A percentile compares a stretch with the other conserved stretches of the same genome.
These are phyloP conservation scores for Cladosporium sp. DNA, from an alignment of 2,329 filamentous ascomycete genomes.

Conservation along the genomic window DNA sequence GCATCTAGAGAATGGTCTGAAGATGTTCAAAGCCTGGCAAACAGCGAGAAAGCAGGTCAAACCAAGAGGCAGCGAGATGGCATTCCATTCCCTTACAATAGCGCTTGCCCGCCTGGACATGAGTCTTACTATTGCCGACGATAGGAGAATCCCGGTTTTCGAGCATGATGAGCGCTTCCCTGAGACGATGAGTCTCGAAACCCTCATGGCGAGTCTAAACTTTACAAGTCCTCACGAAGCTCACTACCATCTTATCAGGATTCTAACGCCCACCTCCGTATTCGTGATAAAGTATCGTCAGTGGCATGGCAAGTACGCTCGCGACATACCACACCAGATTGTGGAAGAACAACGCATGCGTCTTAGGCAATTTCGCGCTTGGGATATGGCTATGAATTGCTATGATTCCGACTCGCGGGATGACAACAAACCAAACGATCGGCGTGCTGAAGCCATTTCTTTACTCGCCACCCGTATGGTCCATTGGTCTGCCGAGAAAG, in stretches of 20 bases:
- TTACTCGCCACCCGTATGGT: not conserved
- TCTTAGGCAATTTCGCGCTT: not conserved
- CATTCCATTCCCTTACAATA: not conserved
- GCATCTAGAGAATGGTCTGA: conserved; percentile 2
- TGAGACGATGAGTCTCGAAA: not conserved
- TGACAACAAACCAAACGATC: not conserved
- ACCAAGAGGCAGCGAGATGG: not conserved
- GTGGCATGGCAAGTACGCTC: not conserved
- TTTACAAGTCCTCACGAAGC: not conserved
- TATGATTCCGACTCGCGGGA: not conserved
- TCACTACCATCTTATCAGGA: not conserved
- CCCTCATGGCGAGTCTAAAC: not conserved
- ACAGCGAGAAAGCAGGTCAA: not conserved
- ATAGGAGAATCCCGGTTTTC: not conserved
- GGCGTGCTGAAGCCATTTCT: not conserved
- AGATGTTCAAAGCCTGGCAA: conserved; percentile 3
- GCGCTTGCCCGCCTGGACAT: not conserved
- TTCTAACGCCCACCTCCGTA: not conserved
- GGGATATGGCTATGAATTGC: not conserved
- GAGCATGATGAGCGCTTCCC: not conserved
- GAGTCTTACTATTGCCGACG: not conserved
- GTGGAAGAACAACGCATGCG: not conserved
- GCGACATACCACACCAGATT: not conserved
- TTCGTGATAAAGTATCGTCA: not conserved
- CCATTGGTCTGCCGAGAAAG: not conserved